Percentiles rank a stretch among this genome's conserved stretches.
Evolutionary conservation across 257 asterid genomes (phyloP).

Genomic region (Perilla frutescens): DNA sequence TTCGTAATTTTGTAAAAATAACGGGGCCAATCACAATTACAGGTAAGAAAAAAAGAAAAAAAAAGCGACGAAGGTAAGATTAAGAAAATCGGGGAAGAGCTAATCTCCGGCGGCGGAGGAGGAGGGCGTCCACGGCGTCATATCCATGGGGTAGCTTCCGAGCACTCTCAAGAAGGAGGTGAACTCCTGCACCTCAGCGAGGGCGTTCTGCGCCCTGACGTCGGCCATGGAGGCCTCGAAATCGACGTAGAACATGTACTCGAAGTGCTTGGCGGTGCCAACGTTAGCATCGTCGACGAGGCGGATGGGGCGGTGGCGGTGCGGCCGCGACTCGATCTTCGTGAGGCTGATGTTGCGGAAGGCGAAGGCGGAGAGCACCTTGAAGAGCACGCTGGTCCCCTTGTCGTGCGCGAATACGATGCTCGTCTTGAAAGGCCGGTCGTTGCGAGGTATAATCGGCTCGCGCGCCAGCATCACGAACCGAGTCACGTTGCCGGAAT

Average conservation of each 20-base stretch:
- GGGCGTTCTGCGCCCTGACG: slow-evolving; percentile 88
- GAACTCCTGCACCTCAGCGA: slow-evolving; percentile 95
- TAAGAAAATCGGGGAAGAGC: not conserved
- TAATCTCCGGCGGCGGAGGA: slow-evolving; percentile 46
- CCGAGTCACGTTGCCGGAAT: slow-evolving; percentile 83
- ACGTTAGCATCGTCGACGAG: slow-evolving; percentile 85
- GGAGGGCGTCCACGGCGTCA: slow-evolving; percentile 95
- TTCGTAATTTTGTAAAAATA: slow-evolving; percentile 31
- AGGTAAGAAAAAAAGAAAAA: not conserved
- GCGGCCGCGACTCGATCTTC: slow-evolving; percentile 95
- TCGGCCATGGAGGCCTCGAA: slow-evolving; percentile 99
- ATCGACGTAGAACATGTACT: slow-evolving; percentile 93
- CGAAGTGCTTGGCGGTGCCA: slow-evolving; percentile 96
- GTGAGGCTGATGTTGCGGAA: slow-evolving; percentile 87
- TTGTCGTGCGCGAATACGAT: slow-evolving; percentile 96
- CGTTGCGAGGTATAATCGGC: slow-evolving; percentile 87
- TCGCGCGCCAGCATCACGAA: slow-evolving; percentile 96
- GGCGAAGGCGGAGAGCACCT: slow-evolving; percentile 90
- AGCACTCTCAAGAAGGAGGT: slow-evolving; percentile 88
- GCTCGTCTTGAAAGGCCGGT: slow-evolving; percentile 96
- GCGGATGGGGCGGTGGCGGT: slow-evolving; percentile 77
- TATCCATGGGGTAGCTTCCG: slow-evolving; percentile 98
- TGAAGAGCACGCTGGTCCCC: slow-evolving; percentile 91
- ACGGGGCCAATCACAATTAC: slow-evolving; percentile 33
- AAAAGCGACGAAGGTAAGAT: not conserved